A percentile compares a stretch with the other conserved stretches of the same genome.
Evolutionary conservation across 1,139 yeast genomes (phyloP).

Genomic region (Magnusiomyces suaveolens): DNA sequence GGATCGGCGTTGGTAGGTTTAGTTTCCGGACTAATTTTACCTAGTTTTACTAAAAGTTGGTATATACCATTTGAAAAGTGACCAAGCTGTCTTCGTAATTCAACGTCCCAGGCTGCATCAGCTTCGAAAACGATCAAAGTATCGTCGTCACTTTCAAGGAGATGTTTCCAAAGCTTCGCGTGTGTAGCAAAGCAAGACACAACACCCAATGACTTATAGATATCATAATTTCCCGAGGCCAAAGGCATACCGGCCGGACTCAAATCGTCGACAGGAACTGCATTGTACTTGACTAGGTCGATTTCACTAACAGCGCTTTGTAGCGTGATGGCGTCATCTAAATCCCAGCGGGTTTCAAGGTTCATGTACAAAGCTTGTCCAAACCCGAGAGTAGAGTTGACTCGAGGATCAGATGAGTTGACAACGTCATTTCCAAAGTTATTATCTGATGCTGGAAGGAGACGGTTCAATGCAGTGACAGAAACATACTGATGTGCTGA

Average conservation of each 20-base stretch:
- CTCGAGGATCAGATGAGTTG: background rate
- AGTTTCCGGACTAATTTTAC: background rate
- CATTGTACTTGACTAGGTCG: background rate
- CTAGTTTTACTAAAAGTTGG: background rate
- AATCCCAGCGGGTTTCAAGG: conserved; percentile 14
- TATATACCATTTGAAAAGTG: conserved; percentile 14
- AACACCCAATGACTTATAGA: background rate
- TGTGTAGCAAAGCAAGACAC: background rate
- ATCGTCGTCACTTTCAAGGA: background rate
- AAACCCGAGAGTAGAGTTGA: conserved; percentile 18
- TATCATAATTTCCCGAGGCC: background rate
- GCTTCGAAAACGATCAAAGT: conserved; percentile 6
- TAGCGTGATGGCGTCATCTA: conserved; percentile 16
- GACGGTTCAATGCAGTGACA: conserved; percentile 2
- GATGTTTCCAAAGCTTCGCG: background rate
- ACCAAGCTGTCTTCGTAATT: conserved; percentile 11
- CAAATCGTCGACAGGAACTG: background rate
- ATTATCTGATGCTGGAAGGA: conserved; percentile 1
- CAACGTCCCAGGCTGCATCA: conserved; percentile 17
- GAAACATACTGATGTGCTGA: background rate
- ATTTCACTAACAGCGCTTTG: conserved; percentile 13
- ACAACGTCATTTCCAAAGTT: background rate
- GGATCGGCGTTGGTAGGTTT: conserved; percentile 10
- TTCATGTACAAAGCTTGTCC: conserved; percentile 16
- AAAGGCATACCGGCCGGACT: background rate